Conservation (phyloP, 257 asterid species). For the Nicotiana knightiana region DNA sequence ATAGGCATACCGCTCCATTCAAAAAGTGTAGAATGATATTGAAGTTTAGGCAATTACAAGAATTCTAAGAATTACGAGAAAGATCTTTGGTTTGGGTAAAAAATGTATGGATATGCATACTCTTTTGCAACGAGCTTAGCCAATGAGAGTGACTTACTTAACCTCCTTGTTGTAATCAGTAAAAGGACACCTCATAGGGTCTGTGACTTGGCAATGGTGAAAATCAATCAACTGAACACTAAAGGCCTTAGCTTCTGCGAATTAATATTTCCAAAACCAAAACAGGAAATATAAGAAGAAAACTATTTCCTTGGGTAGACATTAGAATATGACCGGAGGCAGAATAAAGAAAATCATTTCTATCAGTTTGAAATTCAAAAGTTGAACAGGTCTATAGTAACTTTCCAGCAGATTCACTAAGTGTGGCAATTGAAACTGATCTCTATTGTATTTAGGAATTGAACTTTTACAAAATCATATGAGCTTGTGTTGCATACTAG, state of each 20-base stretch:
- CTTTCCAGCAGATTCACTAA: neutral
- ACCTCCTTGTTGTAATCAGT: conserved; percentile 1
- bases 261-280: neutral
- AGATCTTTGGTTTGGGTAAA: neutral
- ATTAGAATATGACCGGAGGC: neutral
- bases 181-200: neutral
- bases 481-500: neutral
- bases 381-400: neutral
- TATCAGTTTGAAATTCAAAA: conserved; percentile 6
- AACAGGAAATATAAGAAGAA: neutral
- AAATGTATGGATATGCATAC: neutral
- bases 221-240: neutral
- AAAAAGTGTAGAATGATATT: neutral
- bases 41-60: neutral
- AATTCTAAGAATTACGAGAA: neutral
- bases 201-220: conserved; percentile 1
- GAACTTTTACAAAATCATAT: neutral
- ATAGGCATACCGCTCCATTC: neutral
- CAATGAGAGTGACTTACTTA: neutral
- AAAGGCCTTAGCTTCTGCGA: neutral
- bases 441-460: neutral
- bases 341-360: neutral
- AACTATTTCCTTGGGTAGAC: neutral
- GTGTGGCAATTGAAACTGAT: neutral
- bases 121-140: neutral